Percentiles rank a stretch among this genome's conserved stretches.
Evolutionary conservation across 2,329 filamentous ascomycete species (phyloP).

Genomic region (Drechslerella dactyloides): DNA sequence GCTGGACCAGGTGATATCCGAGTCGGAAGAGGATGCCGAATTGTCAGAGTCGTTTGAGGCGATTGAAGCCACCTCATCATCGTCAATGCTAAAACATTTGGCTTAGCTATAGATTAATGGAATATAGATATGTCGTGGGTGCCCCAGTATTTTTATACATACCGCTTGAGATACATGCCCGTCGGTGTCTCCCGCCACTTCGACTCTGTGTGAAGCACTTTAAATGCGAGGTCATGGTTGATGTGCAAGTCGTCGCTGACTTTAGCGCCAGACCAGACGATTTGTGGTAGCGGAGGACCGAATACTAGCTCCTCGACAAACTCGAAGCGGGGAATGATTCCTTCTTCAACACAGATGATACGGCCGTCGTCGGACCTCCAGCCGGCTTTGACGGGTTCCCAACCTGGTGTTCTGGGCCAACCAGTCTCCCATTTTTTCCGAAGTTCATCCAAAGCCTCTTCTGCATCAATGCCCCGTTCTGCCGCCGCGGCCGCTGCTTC

Average conservation of each 20-base stretch:
- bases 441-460: too few species aligned
- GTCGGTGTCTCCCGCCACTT: conserved; percentile 23
- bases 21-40: background rate
- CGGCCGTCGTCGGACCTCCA: conserved; percentile 29
- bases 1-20: conserved; percentile 29
- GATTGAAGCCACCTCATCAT: background rate
- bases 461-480: background rate
- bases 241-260: conserved; percentile 18
- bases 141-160: too few species aligned
- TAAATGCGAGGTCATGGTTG: conserved; percentile 33
- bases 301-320: background rate
- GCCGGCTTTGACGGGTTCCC: conserved; percentile 19
- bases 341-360: conserved; percentile 18
- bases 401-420: conserved; percentile 11
- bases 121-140: too few species aligned
- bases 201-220: conserved; percentile 14
- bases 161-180: conserved; percentile 17
- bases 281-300: conserved; percentile 1
- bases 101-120: too few species aligned
- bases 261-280: conserved; percentile 18
- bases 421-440: background rate
- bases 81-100: background rate
- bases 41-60: background rate
- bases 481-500: conserved; percentile 1
- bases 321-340: conserved; percentile 26